Evolutionary conservation across 164 flowering plant genomes (phyloP), one percentile per base, ranked within the genome.

Genomic region (Stephania yunnanensis): DNA sequence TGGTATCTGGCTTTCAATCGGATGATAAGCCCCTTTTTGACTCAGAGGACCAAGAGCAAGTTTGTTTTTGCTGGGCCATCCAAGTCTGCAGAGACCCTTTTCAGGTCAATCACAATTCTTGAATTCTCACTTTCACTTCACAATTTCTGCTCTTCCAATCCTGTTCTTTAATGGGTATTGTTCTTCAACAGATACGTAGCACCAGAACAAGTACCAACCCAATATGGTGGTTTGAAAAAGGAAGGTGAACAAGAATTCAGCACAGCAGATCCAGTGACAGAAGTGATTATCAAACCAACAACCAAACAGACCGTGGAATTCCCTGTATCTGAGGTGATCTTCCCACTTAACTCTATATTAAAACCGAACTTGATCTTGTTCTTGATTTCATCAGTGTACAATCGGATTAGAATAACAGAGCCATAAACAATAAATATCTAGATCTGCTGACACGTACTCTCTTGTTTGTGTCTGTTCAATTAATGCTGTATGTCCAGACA

Each of bases 1-100:
- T 95, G 99, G 99, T 93, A 93, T 73, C 78, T 91, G 61, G 94
- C 97, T 1, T 85, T 87, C 84, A 80, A 86, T 71, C 83, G 86
- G 80, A 84, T 95, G 92, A 89, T 93, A 64, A 90, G 93, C 73
- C 91, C 97, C 25, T 88, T 95, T 84, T 58, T 95, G 55, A 91
- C 98, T 0, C 92, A 85, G 74, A 91, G 99, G 82, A 91, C 95
- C 83, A 93, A 90, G 90, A 95, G 99, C 97, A 95, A 95, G 88
- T 89, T 93, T 80, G 93, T 93, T 6, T 89, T 87, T 80, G 97
- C 95, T 0, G 92, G 97, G 1, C 94, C 97, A 53, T 85, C 97
- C 5, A 92, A 84, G 77, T 80, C 97, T 61, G 80, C 98, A 65
- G 98, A 95, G n/a, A 88, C 94, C 79, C 93, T 95, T 75, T 91